Conservation (phyloP, 176 grass and related monocot genomes). For the Lolium perenne region DNA sequence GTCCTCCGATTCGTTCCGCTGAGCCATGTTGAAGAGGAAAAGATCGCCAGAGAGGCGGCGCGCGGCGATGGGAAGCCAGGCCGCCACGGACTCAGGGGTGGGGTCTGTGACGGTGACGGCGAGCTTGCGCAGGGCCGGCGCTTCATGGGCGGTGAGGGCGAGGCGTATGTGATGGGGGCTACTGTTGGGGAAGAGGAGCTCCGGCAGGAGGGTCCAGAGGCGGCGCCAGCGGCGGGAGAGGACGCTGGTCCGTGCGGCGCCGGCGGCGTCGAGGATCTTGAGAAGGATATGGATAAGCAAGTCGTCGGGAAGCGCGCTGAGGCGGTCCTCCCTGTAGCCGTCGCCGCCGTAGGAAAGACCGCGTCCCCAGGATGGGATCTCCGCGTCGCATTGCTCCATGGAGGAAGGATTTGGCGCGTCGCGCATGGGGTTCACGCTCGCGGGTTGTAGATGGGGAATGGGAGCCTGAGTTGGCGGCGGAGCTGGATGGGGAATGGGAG, state of each 20-base stretch:
- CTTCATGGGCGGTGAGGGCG: background rate
- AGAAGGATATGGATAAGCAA: background rate
- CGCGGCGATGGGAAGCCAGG: constrained; percentile 8
- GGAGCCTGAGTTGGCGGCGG: too few species aligned
- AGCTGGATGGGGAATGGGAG: too few species aligned
- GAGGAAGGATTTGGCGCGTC: background rate
- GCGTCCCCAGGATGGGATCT: background rate
- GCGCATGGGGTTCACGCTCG: background rate
- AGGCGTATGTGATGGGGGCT: background rate
- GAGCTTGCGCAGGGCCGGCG: background rate
- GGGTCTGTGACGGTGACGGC: background rate
- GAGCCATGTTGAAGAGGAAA: background rate
- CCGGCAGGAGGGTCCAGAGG: background rate
- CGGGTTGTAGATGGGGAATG: background rate
- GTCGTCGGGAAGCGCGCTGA: constrained; percentile 6
- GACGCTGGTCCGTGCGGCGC: background rate
- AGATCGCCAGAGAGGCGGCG: background rate
- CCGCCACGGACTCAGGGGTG: background rate
- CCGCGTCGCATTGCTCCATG: constrained; percentile 13
- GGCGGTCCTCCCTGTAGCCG: background rate
- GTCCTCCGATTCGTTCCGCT: fast-evolving
- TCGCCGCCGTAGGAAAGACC: background rate
- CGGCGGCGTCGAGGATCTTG: background rate
- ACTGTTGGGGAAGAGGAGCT: too few species aligned
- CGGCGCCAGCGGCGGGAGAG: constrained; percentile 28